These are phyloP conservation scores for Phyllosticta ampelicida DNA, from an alignment of 2,329 filamentous ascomycete genomes.

Conservation along the genomic window DNA sequence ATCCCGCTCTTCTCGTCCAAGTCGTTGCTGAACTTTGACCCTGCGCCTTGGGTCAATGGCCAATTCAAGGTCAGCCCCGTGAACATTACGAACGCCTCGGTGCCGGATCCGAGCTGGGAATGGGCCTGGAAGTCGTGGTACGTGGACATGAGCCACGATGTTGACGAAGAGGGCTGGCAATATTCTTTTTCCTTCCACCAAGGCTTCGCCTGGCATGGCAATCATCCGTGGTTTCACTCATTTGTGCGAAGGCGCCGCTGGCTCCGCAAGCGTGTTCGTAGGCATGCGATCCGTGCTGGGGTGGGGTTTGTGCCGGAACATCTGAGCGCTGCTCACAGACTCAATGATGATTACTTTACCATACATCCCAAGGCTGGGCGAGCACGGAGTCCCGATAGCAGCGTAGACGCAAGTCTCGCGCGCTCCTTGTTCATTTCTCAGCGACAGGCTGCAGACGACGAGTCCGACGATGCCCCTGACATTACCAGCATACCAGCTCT, in stretches of 20 bases:
- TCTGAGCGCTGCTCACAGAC: constrained; percentile 48
- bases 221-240: constrained; percentile 83
- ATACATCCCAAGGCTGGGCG: constrained; percentile 44
- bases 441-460: constrained; percentile 29
- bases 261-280: constrained; percentile 38
- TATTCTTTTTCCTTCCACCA: constrained; percentile 77
- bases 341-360: constrained; percentile 71
- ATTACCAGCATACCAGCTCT: constrained; percentile 57
- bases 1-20: constrained; percentile 79
- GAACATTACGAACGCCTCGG: constrained; percentile 74
- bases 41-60: constrained; percentile 71
- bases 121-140: constrained; percentile 71
- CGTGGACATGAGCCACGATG: constrained; percentile 66
- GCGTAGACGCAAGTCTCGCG: background rate
- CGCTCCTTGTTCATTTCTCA: background rate
- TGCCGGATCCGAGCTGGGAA: constrained; percentile 90
- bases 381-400: constrained; percentile 11
- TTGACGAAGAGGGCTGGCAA: constrained; percentile 89
- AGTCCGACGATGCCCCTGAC: constrained; percentile 37
- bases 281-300: background rate
- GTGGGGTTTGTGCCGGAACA: background rate
- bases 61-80: constrained; percentile 46
- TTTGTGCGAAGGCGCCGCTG: constrained; percentile 86
- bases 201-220: constrained; percentile 62
- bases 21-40: constrained; percentile 77